Base-by-base conservation (phyloP, 108 stramenopile genomes). In the Cyclostephanos tholiformis region DNA sequence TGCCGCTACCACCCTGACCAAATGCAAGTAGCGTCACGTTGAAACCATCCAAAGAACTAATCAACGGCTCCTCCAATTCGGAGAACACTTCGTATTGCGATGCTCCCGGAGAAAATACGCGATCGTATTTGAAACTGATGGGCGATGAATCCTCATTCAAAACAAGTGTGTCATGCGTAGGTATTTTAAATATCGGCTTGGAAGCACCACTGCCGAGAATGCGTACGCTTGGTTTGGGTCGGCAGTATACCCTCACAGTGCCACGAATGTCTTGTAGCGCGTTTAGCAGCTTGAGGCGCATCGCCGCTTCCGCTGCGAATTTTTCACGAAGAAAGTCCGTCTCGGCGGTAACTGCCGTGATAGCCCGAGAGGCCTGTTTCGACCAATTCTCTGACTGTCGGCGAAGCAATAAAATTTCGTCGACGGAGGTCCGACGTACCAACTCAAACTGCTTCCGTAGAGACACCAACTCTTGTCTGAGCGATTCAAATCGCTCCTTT, bases 21-120 rank as follows among this genome's bases (percentile, higher is more conserved):
- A 96, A 98, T 3, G 97, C 93, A 70, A 99, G 87, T 19, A 99
- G 72, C 76, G 96, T 97, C 7, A 95, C 90, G 29, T 96, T 97
- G 85, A 87, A 97, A 2, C 99, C 99, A 82, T 98, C 98, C 57
- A 99, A 66, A 11, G 88, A 96, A 63, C 93, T 87, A 14, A 93
- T 71, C 12, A 97, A 90, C 4, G 98, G 84, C 20, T 89, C 89
- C 46, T 94, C 87, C 17, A 99, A 86, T 74, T 98, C 96, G 17
- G 77, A 84, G 63, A 97, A 99, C 0, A 99, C 83, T 58, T 95
- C 92, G 27, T 74, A 58, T 57, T 99, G 97, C 7, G 62, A 55
- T 25, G 85, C 53, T 46, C 76, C 68, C 0, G 90, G 82, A 25
- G 77, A 75, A 73, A 99, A 96, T 10, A 99, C 92, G 19, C 91